Conservation (phyloP, 108 stramenopile genomes). For the Asterionellopsis glacialis region DNA sequence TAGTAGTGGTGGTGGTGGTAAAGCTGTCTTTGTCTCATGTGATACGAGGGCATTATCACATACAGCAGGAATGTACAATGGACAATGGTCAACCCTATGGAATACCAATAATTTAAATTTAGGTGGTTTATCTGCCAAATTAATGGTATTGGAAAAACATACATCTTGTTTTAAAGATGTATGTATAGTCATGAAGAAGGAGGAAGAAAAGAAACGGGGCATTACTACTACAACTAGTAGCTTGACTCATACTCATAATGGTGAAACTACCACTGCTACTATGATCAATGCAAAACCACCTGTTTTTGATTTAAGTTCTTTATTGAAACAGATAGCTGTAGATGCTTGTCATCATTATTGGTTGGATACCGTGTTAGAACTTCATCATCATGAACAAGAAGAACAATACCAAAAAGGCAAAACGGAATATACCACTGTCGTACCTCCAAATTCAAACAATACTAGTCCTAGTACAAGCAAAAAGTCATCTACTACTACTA, state of each 20-base stretch:
- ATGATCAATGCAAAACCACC: too few species aligned
- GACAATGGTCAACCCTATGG: neutral
- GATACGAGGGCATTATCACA: conserved; percentile 25
- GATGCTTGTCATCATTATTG: conserved; percentile 2
- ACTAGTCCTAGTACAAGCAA: too few species aligned
- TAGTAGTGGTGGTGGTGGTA: too few species aligned
- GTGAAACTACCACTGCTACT: too few species aligned
- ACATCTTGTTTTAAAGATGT: conserved; percentile 25
- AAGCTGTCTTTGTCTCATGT: conserved; percentile 24
- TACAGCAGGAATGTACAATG: conserved; percentile 15
- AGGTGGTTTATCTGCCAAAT: conserved; percentile 29
- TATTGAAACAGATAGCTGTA: conserved; percentile 2
- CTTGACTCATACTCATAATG: too few species aligned
- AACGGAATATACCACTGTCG: neutral
- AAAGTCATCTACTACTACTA: too few species aligned
- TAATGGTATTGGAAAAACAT: conserved; percentile 19
- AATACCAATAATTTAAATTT: conserved; percentile 19
- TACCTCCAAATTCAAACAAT: too few species aligned
- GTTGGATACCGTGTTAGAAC: neutral
- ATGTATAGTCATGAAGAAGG: conserved; percentile 22
- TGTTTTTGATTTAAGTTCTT: conserved; percentile 3
- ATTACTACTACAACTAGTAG: neutral
- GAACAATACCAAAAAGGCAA: neutral
- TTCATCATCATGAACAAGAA: conserved; percentile 1
- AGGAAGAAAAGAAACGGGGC: too few species aligned